Percentiles rank a stretch among this genome's conserved stretches.
Conservation (phyloP, 208 protist genomes). For the Leishmania martiniquensis region DNA sequence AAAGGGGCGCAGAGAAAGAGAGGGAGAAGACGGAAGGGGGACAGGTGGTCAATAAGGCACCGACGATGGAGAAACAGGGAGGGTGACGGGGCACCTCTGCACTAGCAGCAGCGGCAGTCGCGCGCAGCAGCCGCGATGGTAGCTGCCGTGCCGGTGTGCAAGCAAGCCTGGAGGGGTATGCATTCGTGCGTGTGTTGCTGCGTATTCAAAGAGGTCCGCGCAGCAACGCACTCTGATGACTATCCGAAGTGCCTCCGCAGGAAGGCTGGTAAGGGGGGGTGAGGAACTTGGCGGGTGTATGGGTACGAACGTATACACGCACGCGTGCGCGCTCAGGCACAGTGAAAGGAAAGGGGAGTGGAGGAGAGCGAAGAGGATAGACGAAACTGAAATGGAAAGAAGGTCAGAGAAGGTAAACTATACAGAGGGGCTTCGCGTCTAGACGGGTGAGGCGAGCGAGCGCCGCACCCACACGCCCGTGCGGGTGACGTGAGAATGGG, state of each 20-base stretch:
- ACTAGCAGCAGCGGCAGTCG: neutral
- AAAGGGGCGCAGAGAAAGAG: no score
- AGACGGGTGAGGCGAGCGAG: no score
- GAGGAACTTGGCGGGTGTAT: neutral
- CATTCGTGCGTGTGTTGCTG: neutral
- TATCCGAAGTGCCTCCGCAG: neutral
- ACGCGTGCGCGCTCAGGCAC: neutral
- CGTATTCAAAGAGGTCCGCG: neutral
- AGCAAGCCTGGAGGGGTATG: neutral
- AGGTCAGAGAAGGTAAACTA: neutral
- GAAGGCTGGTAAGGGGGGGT: neutral
- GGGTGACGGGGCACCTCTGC: neutral
- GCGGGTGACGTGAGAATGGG: neutral
- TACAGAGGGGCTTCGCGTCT: neutral
- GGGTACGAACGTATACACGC: neutral
- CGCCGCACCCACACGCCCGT: no score
- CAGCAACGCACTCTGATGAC: neutral
- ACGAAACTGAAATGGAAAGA: neutral
- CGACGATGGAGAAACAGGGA: neutral
- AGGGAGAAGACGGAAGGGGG: neutral
- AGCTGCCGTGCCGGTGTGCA: neutral
- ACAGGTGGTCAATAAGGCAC: neutral
- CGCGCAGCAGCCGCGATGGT: neutral
- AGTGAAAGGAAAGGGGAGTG: neutral
- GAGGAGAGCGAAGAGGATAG: neutral